Evolutionary conservation across 352 stramenopile genomes (phyloP), one percentile per base, ranked within the genome.

Genomic region (Phytophthora tubulina): DNA sequence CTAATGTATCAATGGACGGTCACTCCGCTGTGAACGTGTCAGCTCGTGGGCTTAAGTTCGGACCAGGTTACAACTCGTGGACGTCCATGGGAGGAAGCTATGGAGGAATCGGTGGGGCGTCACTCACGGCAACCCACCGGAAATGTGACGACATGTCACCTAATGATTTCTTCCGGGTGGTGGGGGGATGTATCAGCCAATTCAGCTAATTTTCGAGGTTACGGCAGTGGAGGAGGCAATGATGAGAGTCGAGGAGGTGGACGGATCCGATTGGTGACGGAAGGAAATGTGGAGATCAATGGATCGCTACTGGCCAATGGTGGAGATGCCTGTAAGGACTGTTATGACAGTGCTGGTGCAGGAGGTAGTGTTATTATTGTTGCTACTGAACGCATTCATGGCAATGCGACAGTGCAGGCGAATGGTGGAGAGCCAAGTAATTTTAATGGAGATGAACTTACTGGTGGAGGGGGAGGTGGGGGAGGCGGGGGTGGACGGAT

Each of bases 11-110:
- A 0, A 55, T 96, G 6, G 82, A 92, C 30, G 69, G 54, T 3
- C 44, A 52, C 9, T 91, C 88, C 1, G 49, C 45, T 17, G 41
- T 96, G 38, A 86, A 96, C 49, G 83, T 85, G 7, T 85, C 86
- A 15, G 86, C 75, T 3, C 65, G 62, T 6, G 89, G 89, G 6
- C 75, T 96, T 14, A 92, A 93, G 61, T 96, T 95, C 30, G 89
- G 89, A 2, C 89, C 88, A 5, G 89, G 89, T 0, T 96, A 89
- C 71, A 93, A 94, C 65, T 92, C 86, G 33, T 91, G 79, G 80
- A 74, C 76, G 17, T 74, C 76, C 6, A 84, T 82, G 77, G 89
- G 88, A 2, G 89, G 85, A 11, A 91, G 79, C 54, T 95, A 95
- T 51, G 89, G 88, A 46, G 89, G 89, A 30, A 82, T 93, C 7